Base-by-base conservation (phyloP, 345 rosid genomes). In the Lepidium aucheri region DNA sequence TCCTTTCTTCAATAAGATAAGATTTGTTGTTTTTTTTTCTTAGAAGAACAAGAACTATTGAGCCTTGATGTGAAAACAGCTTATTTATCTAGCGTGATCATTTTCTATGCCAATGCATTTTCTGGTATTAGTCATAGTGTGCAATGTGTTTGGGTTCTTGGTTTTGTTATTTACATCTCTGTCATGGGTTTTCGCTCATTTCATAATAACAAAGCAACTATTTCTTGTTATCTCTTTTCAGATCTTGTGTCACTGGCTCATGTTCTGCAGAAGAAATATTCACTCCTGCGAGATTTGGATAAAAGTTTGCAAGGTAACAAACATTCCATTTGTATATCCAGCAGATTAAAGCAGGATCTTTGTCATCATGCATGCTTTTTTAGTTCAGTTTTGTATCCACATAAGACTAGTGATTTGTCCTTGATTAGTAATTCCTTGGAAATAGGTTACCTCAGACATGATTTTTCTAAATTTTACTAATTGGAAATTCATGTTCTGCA, bases 281-380 rank as follows among this genome's bases (percentile, higher is more conserved):
- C 92, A 3, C 77, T 94, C 74, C 65, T 94, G 38, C 92, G 86
- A 47, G 95, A 90, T 69, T 90, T 94, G 22, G 99, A 94, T 65
- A 82, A 80, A 69, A 94, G 99, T 65, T 82, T 94, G 77, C 95
- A 88, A 78, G 99, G 99, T 90, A 82, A 14, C 32, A n/a, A 28
- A 18, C 58, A 28, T 24, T 13, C 6, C 12, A 5, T 1, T 41
- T 15, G 18, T 69, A 18, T 51, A 7, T 9, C 35, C 30, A 7
- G 7, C 10, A 12, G 32, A 20, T 36, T 36, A 36, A 20, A 7
- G 50, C 14, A 35, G 35, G 39, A 16, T 7, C 20, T 4, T 49
- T 36, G 13, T 46, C 38, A 41, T 16, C 35, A 30, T 32, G 13
- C 41, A 11, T 30, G 2, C 33, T 35, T 36, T 0, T 49, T 36